Evolutionary conservation across 306 rosid species (phyloP), one percentile per base, ranked within the genome.

Genomic region (Ochetophila trinervis): DNA sequence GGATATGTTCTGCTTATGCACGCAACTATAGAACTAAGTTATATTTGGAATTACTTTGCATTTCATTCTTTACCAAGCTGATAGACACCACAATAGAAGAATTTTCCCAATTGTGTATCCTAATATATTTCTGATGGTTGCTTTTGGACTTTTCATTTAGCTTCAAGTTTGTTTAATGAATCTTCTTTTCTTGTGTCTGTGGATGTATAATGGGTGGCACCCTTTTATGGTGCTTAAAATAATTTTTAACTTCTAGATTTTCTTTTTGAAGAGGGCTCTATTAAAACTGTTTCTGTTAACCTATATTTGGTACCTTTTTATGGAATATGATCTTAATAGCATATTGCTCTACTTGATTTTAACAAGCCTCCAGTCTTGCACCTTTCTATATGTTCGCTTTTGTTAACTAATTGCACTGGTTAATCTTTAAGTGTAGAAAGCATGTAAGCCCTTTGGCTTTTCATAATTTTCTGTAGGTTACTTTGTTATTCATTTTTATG

Each of bases 401-500:
- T 27, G 2, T 27, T 27, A 27, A 27, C 4, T 27, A 27, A 27
- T 27, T 27, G 32, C 4, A 27, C 4, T 1, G 32, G 32, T 27
- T 27, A 27, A 27, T 27, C 32, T 27, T 27, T 27, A 27, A 27
- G 32, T 1, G 32, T 27, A 27, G 32, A 27, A 27, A 27, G 32
- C 10, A 3, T 47, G 15, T 11, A 47, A 52, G 9, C 11, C 11
- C 23, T 0, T 8, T 18, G 21, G 1, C 19, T 4, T 65, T 13
- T n/a, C 14, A 11, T 37, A 5, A 23, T 40, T 4, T 61, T 6
- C 12, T 40, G 37, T 24, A 13, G 62, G 59, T 10, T 49, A 19
- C 37, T 62, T 14, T n/a, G n/a, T 55, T 37, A 52, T 59, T 63
- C 44, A 66, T 53, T 58, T 59, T 63, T 45, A 35, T 32, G 20